phyloP scores from a whole-genome alignment of 1,284 basidiomycete genomes.

The Takashimella tepidaria region DNA sequence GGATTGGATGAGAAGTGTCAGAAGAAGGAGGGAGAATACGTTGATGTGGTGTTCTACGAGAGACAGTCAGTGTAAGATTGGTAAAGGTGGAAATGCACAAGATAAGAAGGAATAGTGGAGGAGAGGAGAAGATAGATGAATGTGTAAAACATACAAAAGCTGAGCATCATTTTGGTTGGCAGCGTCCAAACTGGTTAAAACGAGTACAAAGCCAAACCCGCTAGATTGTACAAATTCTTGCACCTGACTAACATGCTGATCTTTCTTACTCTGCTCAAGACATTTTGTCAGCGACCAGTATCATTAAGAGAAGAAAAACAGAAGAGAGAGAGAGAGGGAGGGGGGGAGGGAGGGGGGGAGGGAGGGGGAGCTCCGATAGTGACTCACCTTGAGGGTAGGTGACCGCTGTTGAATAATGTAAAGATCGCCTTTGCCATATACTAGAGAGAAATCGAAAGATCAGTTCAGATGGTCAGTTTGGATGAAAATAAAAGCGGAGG shows the following conservation, averaged over 20 bases:
- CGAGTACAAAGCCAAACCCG: slow-evolving; percentile 54
- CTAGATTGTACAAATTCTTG: slow-evolving; percentile 55
- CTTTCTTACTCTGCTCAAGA: slow-evolving; percentile 59
- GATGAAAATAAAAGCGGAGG: too few species aligned
- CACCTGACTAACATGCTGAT: slow-evolving; percentile 59
- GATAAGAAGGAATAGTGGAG: background rate
- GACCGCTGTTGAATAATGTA: slow-evolving; percentile 69
- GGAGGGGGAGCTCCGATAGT: too few species aligned
- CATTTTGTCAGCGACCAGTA: too few species aligned
- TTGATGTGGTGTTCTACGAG: slow-evolving; percentile 30
- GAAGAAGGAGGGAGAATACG: slow-evolving; percentile 47
- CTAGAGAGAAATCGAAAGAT: slow-evolving; percentile 50
- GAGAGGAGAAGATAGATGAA: background rate
- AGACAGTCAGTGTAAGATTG: slow-evolving; percentile 4
- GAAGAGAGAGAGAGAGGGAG: too few species aligned
- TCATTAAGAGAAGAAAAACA: slow-evolving; percentile 4
- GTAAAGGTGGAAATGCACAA: background rate
- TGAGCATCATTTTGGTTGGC: slow-evolving; percentile 67
- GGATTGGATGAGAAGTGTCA: slow-evolving; percentile 49
- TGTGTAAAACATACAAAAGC: slow-evolving; percentile 57
- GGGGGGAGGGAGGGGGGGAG: too few species aligned
- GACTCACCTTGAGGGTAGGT: slow-evolving; percentile 63
- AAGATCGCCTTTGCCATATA: slow-evolving; percentile 58
- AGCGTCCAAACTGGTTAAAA: slow-evolving; percentile 68
- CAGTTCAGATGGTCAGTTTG: too few species aligned